Base-by-base conservation (phyloP, 805 yeast genomes). In the Sungouiozyma intestinalis region DNA sequence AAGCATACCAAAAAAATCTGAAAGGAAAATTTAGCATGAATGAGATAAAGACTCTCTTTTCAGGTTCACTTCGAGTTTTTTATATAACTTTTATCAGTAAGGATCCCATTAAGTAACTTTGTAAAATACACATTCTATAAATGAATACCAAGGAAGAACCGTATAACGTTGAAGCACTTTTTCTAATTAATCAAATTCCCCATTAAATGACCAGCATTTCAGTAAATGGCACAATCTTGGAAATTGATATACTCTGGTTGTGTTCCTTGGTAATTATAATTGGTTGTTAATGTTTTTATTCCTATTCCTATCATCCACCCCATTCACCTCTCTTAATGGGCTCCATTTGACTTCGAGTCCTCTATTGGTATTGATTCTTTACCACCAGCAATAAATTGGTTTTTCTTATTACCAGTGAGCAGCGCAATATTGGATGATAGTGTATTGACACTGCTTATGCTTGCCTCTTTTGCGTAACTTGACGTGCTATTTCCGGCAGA, bases 1-100 rank as follows among this genome's bases (percentile, higher is more conserved):
- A 40, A 43, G 38, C 38, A 41, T 16, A 41, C 15, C 27, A 34
- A 27, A 37, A 42, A 16, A 41, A 42, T 17, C 44, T 36, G 34
- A 31, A 39, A 33, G 29, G 33, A 16, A 20, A 17, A n/a, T 35
- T 29, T 42, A 36, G 17, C 38, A 36, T 29, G 21, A n/a, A n/a
- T n/a, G n/a, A n/a, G n/a, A n/a, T n/a, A n/a, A n/a, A n/a, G n/a
- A n/a, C n/a, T n/a, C n/a, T n/a, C n/a, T n/a, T n/a, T n/a, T n/a
- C n/a, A n/a, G n/a, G n/a, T n/a, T n/a, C n/a, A n/a, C n/a, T n/a
- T n/a, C n/a, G n/a, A n/a, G n/a, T n/a, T n/a, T n/a, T n/a, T n/a
- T n/a, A n/a, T n/a, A n/a, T n/a, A n/a, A n/a, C n/a, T n/a, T n/a
- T n/a, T n/a, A n/a, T n/a, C n/a, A n/a, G n/a, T n/a, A 24, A 24